A percentile compares a stretch with the other conserved stretches of the same genome.
These are phyloP conservation scores for Globisporangium lucens DNA, from an alignment of 352 stramenopile species.

Conservation along the genomic window DNA sequence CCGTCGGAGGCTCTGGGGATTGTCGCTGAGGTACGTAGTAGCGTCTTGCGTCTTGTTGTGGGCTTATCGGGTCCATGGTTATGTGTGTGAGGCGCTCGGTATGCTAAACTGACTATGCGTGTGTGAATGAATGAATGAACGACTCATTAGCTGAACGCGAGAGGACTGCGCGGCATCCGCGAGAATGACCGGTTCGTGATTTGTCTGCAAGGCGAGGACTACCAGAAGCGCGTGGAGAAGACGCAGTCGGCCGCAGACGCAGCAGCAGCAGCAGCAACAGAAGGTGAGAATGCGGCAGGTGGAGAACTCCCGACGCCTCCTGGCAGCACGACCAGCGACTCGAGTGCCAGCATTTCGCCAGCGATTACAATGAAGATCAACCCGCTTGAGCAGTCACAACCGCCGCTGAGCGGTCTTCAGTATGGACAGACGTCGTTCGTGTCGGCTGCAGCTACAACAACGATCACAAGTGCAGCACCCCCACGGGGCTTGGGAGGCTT, in stretches of 20 bases:
- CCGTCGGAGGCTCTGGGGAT: slow-evolving; percentile 55
- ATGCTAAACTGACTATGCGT: slow-evolving; percentile 5
- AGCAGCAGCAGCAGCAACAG: not conserved
- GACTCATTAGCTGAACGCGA: slow-evolving; percentile 51
- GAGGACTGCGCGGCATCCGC: slow-evolving; percentile 65
- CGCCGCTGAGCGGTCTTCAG: slow-evolving; percentile 10
- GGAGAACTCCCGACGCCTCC: not conserved
- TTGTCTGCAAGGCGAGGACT: slow-evolving; percentile 67
- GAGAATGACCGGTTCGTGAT: slow-evolving; percentile 79
- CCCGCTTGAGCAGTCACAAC: not conserved
- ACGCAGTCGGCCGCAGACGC: not conserved
- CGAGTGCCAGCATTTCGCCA: slow-evolving; percentile 3
- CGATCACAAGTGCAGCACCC: slow-evolving; percentile 8
- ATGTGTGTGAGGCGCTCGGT: not conserved
- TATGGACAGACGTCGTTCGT: slow-evolving; percentile 16
- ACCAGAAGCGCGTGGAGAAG: slow-evolving; percentile 36
- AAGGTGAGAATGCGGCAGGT: not conserved
- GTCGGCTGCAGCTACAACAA: not conserved
- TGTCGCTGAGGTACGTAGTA: slow-evolving; percentile 42
- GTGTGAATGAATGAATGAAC: slow-evolving; percentile 1
- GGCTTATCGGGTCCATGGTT: not conserved
- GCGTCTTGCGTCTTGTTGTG: not conserved
- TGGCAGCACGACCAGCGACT: not conserved
- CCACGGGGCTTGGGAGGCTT: slow-evolving; percentile 27
- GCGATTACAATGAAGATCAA: slow-evolving; percentile 1